Percentiles rank a stretch among this genome's conserved stretches.
phyloP scores from a whole-genome alignment of 176 grass and related monocot genomes.

The Hsuehochloa calcarea region DNA sequence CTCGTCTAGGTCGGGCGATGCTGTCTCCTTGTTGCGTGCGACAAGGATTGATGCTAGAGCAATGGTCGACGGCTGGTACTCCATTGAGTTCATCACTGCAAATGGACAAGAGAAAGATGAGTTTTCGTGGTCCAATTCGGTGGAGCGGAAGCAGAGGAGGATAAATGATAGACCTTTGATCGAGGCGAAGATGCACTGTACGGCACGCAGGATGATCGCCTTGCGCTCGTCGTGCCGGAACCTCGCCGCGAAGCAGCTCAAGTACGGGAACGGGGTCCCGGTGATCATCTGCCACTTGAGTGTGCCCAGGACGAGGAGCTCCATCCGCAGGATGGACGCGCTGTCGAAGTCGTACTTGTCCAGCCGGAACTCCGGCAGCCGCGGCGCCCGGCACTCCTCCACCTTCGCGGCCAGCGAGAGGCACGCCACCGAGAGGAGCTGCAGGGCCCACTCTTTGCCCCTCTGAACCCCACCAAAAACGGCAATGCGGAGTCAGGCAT shows the following conservation, averaged over 20 bases:
- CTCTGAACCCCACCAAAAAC: slow-evolving; percentile 37
- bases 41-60: slow-evolving; percentile 68
- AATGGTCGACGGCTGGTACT: slow-evolving; percentile 62
- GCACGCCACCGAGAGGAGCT: slow-evolving; percentile 71
- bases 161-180: slow-evolving; percentile 42
- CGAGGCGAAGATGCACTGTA: slow-evolving; percentile 51
- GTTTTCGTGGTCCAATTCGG: background rate
- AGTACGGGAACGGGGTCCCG: slow-evolving; percentile 79
- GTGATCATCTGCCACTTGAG: slow-evolving; percentile 74
- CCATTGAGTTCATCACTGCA: slow-evolving; percentile 66
- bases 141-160: background rate
- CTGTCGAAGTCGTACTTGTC: slow-evolving; percentile 46
- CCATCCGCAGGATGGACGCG: slow-evolving; percentile 64
- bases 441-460: slow-evolving; percentile 63
- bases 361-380: slow-evolving; percentile 51
- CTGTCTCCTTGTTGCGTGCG: slow-evolving; percentile 27
- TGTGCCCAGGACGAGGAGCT: slow-evolving; percentile 68
- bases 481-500: slow-evolving; percentile 12
- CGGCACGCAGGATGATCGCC: slow-evolving; percentile 51
- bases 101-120: background rate
- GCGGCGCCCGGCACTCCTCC: slow-evolving; percentile 64
- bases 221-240: slow-evolving; percentile 40
- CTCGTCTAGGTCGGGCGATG: slow-evolving; percentile 46
- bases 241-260: slow-evolving; percentile 59
- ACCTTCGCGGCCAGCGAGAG: slow-evolving; percentile 82